Base-by-base conservation (phyloP, 148 eudicot genomes). In the Rhododendron griersonianum region DNA sequence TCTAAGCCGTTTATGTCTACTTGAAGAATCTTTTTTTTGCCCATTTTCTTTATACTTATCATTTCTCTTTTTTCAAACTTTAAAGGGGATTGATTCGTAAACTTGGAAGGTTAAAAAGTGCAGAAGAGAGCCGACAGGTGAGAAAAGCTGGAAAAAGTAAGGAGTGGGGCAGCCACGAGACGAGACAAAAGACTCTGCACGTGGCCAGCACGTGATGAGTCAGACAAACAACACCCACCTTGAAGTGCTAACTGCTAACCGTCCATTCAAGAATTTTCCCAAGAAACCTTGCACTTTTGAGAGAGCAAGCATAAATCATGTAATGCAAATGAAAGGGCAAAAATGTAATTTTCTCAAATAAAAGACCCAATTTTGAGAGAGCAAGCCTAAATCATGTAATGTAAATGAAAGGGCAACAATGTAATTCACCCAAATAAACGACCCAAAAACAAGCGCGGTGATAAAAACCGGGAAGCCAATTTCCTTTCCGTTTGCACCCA, bases 201-300 rank as follows among this genome's bases (percentile, higher is more conserved):
- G 53, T 77, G 28, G 80, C 30, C 47, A 77, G 33, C 81, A 78
- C 81, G 53, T 44, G 81, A 78, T 78, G 80, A 44, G 44, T 44
- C 53, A 44, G 28, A 37, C 2, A 74, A 21, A 74, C n/a, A 74
- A 25, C 18, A 33, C 21, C 81, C 53, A 11, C 51, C 81, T 78
- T 23, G 53, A 44, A 78, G 45, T 41, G 80, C 48, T 76, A 39
- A 76, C n/a, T 39, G 44, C 45, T 8, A 75, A 75, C 79, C 79
- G n/a, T 39, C 47, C 79, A 39, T 7, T 19, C 19, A 37, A 7
- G 47, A 75, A 18, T 5, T 16, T 18, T 75, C 78, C 79, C 23
- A 6, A 39, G 25, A 75, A 71, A 71, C 18, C 5, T 41, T 0
- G 44, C 44, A 0, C 45, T 41, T 41, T 28, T 23, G 28, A 2